Conservation (phyloP, 257 asterid species). For the Orobanche coerulescens region DNA sequence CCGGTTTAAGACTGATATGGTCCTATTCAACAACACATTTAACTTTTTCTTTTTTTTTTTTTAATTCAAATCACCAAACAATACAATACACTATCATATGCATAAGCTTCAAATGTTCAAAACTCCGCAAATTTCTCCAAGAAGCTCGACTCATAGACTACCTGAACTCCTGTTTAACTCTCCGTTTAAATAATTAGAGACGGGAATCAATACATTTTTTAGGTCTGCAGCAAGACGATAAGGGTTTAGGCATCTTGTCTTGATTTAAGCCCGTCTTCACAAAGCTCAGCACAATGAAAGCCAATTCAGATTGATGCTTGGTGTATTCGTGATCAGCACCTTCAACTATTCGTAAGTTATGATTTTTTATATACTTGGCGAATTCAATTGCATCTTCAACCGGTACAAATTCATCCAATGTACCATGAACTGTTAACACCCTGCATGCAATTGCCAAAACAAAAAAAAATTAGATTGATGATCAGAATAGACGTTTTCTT, state of each 20-base stretch:
- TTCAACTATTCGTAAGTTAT: constrained; percentile 44
- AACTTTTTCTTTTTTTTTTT: too few species aligned
- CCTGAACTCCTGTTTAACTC: background rate
- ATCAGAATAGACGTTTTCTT: background rate
- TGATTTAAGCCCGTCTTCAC: constrained; percentile 27
- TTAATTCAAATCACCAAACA: too few species aligned
- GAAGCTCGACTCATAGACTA: too few species aligned
- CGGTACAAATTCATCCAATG: constrained; percentile 63
- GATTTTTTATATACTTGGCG: constrained; percentile 40
- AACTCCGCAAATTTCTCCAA: background rate
- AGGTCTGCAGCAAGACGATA: constrained; percentile 19
- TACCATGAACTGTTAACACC: constrained; percentile 68
- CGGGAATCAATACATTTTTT: constrained; percentile 33
- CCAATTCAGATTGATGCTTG: constrained; percentile 41
- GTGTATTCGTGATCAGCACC: constrained; percentile 92
- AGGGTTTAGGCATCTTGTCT: constrained; percentile 12
- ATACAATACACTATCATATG: too few species aligned
- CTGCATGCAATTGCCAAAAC: constrained; percentile 30
- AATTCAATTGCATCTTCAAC: constrained; percentile 66
- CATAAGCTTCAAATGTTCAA: too few species aligned
- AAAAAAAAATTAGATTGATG: background rate
- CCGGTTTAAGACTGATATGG: too few species aligned
- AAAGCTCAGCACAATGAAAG: constrained; percentile 46
- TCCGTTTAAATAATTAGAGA: constrained; percentile 9
- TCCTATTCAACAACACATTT: too few species aligned